phyloP scores from a whole-genome alignment of 129 eudicot species.

The Scalesia atractyloides region DNA sequence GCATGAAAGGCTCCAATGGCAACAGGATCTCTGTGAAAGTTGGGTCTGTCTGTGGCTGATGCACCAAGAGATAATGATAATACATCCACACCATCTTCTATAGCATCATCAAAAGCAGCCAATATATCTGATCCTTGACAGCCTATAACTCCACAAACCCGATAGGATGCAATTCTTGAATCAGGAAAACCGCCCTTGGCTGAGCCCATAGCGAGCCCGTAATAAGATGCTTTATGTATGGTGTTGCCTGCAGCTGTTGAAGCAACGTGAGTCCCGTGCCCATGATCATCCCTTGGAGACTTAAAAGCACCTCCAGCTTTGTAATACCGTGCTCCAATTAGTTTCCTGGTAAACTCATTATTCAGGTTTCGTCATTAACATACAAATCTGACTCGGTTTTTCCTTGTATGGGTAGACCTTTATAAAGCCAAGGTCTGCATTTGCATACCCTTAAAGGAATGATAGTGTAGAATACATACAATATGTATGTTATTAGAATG shows the following conservation, averaged over 20 bases:
- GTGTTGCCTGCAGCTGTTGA: slow-evolving; percentile 74
- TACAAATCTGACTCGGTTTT: neutral
- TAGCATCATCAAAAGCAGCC: slow-evolving; percentile 83
- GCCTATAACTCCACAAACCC: slow-evolving; percentile 52
- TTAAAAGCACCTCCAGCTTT: slow-evolving; percentile 21
- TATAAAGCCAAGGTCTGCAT: no score
- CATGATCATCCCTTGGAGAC: slow-evolving; percentile 62
- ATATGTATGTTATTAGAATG: no score
- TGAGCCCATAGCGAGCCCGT: slow-evolving; percentile 70
- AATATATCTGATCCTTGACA: slow-evolving; percentile 68
- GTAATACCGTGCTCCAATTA: slow-evolving; percentile 79
- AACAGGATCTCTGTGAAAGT: slow-evolving; percentile 57
- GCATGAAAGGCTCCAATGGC: slow-evolving; percentile 95
- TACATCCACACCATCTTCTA: slow-evolving; percentile 76
- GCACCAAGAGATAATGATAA: slow-evolving; percentile 71
- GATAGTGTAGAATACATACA: no score
- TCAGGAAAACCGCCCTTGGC: slow-evolving; percentile 79
- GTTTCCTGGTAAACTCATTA: slow-evolving; percentile 44
- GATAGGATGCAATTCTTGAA: slow-evolving; percentile 71
- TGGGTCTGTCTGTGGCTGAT: slow-evolving; percentile 25
- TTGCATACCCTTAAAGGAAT: no score
- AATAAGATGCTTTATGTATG: slow-evolving; percentile 66
- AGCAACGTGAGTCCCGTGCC: slow-evolving; percentile 88
- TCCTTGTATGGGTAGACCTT: neutral
- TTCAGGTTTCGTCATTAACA: neutral